A percentile compares a stretch with the other conserved stretches of the same genome.
Evolutionary conservation across 1,284 basidiomycete species (phyloP).

Genomic region (Cryptococcus sp.): DNA sequence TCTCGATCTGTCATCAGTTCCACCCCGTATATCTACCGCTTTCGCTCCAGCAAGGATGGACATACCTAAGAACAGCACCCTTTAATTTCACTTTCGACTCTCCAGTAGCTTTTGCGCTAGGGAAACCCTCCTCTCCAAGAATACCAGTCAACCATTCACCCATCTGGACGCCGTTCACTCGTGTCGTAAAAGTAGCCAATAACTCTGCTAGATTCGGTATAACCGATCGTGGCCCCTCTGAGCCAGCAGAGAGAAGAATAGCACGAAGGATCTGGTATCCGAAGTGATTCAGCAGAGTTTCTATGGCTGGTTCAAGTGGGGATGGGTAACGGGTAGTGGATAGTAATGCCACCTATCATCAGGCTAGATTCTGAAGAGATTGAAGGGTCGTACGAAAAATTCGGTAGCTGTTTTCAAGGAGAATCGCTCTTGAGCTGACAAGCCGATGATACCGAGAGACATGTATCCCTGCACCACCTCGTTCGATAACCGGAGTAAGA

Average conservation of each 20-base stretch:
- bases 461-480: slow-evolving; percentile 67
- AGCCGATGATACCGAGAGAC: slow-evolving; percentile 63
- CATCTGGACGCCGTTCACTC: slow-evolving; percentile 55
- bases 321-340: slow-evolving; percentile 44
- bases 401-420: slow-evolving; percentile 74
- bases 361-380: not conserved
- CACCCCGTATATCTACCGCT: not conserved
- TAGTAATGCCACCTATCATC: slow-evolving; percentile 38
- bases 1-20: slow-evolving; percentile 25
- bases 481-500: slow-evolving; percentile 64
- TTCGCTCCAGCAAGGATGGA: not conserved
- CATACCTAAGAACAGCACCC: slow-evolving; percentile 65
- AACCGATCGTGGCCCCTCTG: slow-evolving; percentile 73
- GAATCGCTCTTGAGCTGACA: slow-evolving; percentile 78
- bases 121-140: slow-evolving; percentile 60
- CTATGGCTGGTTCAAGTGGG: slow-evolving; percentile 35
- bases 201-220: slow-evolving; percentile 77
- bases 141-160: slow-evolving; percentile 67
- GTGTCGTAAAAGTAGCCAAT: slow-evolving; percentile 60
- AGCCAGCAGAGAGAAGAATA: slow-evolving; percentile 69
- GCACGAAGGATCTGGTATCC: slow-evolving; percentile 68
- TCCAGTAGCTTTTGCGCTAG: slow-evolving; percentile 44
- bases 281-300: slow-evolving; percentile 56
- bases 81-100: slow-evolving; percentile 74
- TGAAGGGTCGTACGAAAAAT: slow-evolving; percentile 61